Percentiles rank a stretch among this genome's conserved stretches.
phyloP scores from a whole-genome alignment of 768 basidiomycete species.

The Leccinum subgranulosum region DNA sequence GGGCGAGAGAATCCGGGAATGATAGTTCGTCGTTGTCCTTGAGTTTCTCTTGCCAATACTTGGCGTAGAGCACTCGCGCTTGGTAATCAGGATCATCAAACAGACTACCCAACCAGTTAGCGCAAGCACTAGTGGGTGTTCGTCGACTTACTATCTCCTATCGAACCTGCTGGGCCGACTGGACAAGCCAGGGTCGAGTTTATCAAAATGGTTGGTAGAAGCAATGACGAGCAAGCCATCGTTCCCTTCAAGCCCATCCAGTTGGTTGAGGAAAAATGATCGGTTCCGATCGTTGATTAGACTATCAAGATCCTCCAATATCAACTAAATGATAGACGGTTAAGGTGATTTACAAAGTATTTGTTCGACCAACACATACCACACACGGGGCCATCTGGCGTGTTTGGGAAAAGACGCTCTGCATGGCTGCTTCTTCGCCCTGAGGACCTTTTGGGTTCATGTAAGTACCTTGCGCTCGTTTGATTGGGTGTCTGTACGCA shows the following conservation, averaged over 20 bases:
- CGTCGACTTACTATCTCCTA: slow-evolving; percentile 67
- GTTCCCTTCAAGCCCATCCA: slow-evolving; percentile 78
- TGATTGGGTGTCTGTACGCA: slow-evolving; percentile 28
- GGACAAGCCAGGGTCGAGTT: slow-evolving; percentile 73
- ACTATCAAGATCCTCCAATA: slow-evolving; percentile 72
- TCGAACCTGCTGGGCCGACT: slow-evolving; percentile 82
- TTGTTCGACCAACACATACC: slow-evolving; percentile 42
- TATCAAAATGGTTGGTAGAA: slow-evolving; percentile 82
- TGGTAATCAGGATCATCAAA: slow-evolving; percentile 69
- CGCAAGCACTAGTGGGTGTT: neutral
- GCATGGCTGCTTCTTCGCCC: slow-evolving; percentile 69
- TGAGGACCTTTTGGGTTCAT: slow-evolving; percentile 38
- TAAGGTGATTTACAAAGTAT: neutral
- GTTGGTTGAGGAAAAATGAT: slow-evolving; percentile 85
- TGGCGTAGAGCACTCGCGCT: slow-evolving; percentile 64
- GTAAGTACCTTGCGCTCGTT: slow-evolving; percentile 6
- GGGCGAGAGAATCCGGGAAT: slow-evolving; percentile 65
- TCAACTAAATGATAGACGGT: slow-evolving; percentile 16
- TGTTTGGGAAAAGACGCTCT: slow-evolving; percentile 68
- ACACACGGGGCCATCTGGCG: slow-evolving; percentile 67
- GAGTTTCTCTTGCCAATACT: slow-evolving; percentile 83
- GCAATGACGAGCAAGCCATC: slow-evolving; percentile 77
- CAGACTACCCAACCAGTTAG: slow-evolving; percentile 37
- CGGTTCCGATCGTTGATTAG: slow-evolving; percentile 75
- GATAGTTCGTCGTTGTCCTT: slow-evolving; percentile 54